A percentile compares a stretch with the other conserved stretches of the same genome.
Evolutionary conservation across 1,139 yeast species (phyloP).

Genomic region (Ogataea hybrid): DNA sequence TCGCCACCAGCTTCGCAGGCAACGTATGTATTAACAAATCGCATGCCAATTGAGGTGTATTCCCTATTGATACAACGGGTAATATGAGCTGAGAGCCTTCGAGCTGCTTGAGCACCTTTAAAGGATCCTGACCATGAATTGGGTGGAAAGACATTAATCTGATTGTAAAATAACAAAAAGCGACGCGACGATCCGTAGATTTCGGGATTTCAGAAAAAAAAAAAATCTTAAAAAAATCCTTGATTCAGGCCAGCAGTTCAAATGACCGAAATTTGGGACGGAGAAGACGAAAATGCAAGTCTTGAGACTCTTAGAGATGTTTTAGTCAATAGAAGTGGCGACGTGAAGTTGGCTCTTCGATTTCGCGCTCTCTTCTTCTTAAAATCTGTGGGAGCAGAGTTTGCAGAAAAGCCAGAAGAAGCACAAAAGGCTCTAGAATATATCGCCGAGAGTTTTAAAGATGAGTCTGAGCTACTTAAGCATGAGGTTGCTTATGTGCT

Average conservation of each 20-base stretch:
- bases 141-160: slow-evolving; percentile 24
- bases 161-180: background rate
- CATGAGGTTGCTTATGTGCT: slow-evolving; percentile 99
- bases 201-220: slow-evolving; percentile 8
- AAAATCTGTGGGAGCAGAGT: slow-evolving; percentile 76
- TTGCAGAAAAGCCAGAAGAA: slow-evolving; percentile 46
- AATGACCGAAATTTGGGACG: slow-evolving; percentile 20
- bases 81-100: slow-evolving; percentile 42
- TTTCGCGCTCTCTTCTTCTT: slow-evolving; percentile 92
- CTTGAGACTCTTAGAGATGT: slow-evolving; percentile 72
- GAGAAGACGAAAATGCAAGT: slow-evolving; percentile 46
- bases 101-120: slow-evolving; percentile 16
- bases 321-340: slow-evolving; percentile 60
- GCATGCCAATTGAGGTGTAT: slow-evolving; percentile 79
- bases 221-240: slow-evolving; percentile 6
- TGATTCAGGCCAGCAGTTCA: background rate
- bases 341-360: slow-evolving; percentile 74
- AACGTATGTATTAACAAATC: slow-evolving; percentile 72
- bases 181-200: slow-evolving; percentile 11
- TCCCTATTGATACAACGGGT: slow-evolving; percentile 85
- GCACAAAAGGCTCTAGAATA: slow-evolving; percentile 68
- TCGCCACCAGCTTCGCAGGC: slow-evolving; percentile 46
- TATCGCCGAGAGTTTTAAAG: slow-evolving; percentile 78
- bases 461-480: slow-evolving; percentile 86
- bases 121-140: slow-evolving; percentile 16